Evolutionary conservation across 805 yeast species (phyloP).

Genomic region (Nakazawaea molendinolei): DNA sequence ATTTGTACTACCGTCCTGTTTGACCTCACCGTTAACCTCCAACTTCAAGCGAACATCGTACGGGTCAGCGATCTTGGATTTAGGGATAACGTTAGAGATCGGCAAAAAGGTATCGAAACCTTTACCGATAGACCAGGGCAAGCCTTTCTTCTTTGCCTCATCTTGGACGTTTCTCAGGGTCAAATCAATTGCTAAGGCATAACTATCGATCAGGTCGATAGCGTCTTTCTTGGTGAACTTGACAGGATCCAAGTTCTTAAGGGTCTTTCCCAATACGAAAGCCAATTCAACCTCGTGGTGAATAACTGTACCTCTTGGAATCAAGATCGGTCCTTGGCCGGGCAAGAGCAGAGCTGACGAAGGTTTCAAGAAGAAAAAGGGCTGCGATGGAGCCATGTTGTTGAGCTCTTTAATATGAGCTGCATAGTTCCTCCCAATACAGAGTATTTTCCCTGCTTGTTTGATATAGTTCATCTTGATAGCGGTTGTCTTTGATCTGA

Average conservation of each 20-base stretch:
- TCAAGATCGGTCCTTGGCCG: constrained; percentile 65
- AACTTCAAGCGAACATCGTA: constrained; percentile 59
- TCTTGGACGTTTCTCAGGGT: constrained; percentile 96
- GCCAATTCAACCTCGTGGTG: constrained; percentile 96
- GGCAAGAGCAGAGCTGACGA: constrained; percentile 67
- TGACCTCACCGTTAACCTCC: constrained; percentile 60
- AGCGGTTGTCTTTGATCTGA: not conserved
- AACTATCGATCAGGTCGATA: constrained; percentile 73
- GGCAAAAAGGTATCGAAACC: constrained; percentile 97
- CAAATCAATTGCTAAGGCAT: constrained; percentile 85
- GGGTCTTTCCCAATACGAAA: constrained; percentile 54
- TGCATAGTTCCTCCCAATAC: constrained; percentile 96
- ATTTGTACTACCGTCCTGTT: constrained; percentile 65
- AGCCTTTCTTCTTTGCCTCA: constrained; percentile 86
- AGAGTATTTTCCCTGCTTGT: constrained; percentile 70
- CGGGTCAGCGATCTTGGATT: constrained; percentile 61
- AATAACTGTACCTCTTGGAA: constrained; percentile 73
- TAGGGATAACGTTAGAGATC: constrained; percentile 66
- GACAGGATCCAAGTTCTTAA: constrained; percentile 53
- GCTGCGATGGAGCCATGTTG: constrained; percentile 74
- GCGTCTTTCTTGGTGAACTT: constrained; percentile 61
- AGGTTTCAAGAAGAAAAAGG: constrained; percentile 92
- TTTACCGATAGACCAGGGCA: constrained; percentile 95
- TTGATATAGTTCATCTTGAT: constrained; percentile 35
- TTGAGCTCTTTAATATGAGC: constrained; percentile 90